Evolutionary conservation across 2,329 filamentous ascomycete genomes (phyloP).

Genomic region (Diaporthe australafricana): DNA sequence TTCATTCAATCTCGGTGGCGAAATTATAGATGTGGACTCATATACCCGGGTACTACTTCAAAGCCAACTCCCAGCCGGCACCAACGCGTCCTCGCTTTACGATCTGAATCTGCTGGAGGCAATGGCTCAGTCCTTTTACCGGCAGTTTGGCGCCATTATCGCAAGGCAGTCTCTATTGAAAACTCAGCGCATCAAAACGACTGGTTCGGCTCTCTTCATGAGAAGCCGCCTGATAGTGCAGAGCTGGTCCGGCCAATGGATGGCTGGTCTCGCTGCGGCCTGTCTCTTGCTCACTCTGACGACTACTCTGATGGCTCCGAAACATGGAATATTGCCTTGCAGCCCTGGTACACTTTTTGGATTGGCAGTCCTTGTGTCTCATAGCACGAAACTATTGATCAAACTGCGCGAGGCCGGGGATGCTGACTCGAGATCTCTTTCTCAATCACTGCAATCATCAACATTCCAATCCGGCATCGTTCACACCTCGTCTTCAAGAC

Average conservation of each 20-base stretch:
- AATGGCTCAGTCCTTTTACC: background rate
- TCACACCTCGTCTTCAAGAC: background rate
- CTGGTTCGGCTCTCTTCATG: background rate
- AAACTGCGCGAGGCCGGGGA: background rate
- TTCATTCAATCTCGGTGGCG: conserved; percentile 42
- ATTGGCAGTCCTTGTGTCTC: background rate
- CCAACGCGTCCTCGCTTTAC: background rate
- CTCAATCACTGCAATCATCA: background rate
- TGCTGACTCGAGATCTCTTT: background rate
- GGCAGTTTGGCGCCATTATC: background rate
- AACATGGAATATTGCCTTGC: background rate
- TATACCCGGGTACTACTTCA: background rate
- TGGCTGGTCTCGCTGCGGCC: background rate
- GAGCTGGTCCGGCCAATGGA: background rate
- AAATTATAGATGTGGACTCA: background rate
- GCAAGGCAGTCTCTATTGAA: background rate
- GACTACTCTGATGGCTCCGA: background rate
- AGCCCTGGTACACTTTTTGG: background rate
- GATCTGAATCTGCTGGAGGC: background rate
- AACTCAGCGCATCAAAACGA: background rate
- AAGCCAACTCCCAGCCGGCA: background rate
- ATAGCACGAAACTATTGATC: background rate
- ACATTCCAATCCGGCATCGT: background rate
- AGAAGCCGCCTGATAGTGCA: background rate
- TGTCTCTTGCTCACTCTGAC: background rate